These are phyloP conservation scores for Nakazawaea laoshanensis DNA, from an alignment of 805 yeast species.

Conservation along the genomic window DNA sequence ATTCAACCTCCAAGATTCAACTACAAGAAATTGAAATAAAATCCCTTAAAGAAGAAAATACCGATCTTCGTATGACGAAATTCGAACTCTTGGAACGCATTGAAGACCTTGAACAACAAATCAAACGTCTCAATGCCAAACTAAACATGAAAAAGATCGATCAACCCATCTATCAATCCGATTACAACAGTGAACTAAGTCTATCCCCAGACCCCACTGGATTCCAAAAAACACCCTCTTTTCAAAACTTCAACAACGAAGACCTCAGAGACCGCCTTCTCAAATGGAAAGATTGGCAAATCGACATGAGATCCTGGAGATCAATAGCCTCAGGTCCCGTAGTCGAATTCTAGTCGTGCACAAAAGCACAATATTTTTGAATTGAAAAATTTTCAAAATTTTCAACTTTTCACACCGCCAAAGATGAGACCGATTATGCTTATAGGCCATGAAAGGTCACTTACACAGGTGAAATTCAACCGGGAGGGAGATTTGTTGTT, in stretches of 20 bases:
- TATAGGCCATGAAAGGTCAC: constrained; percentile 96
- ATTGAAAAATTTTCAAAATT: no score
- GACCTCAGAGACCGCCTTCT: constrained; percentile 50
- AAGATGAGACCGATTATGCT: constrained; percentile 60
- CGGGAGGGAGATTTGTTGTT: constrained; percentile 90
- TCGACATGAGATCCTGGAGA: constrained; percentile 82
- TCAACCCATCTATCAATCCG: constrained; percentile 9
- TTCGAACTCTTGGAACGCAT: constrained; percentile 9
- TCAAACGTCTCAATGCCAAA: constrained; percentile 4
- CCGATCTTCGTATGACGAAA: constrained; percentile 7
- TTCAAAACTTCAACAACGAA: constrained; percentile 6
- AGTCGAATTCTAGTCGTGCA: constrained; percentile 32
- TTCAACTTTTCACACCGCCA: no score
- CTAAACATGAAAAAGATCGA: constrained; percentile 6
- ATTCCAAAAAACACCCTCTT: constrained; percentile 7
- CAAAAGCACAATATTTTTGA: no score
- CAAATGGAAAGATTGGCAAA: constrained; percentile 79
- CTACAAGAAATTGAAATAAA: constrained; percentile 1
- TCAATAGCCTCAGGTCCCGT: constrained; percentile 59
- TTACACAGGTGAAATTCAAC: constrained; percentile 94
- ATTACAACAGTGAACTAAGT: constrained; percentile 10
- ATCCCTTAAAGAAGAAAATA: constrained; percentile 5
- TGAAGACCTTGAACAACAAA: constrained; percentile 4
- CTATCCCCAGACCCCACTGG: constrained; percentile 9
- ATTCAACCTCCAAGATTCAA: background rate